Base-by-base conservation (phyloP, 2,329 filamentous ascomycete species). In the Byssochlamys sp. region DNA sequence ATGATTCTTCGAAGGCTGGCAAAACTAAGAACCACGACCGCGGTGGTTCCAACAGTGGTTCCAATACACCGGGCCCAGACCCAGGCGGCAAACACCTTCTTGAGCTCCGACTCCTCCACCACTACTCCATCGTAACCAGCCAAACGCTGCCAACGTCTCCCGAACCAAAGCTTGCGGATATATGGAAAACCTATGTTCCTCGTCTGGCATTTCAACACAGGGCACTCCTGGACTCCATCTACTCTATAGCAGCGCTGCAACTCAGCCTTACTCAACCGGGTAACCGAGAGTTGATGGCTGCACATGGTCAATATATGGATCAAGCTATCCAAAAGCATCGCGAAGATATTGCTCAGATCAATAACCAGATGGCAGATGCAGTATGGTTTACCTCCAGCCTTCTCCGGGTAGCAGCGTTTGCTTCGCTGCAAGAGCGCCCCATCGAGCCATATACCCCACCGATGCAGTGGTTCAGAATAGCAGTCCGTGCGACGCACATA, bases 51-150 rank as follows among this genome's bases (percentile, higher is more conserved):
- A 26, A 51, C 4, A 14, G 7, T 3, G 39, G 19, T 45, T 51
- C 12, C 24, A 26, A 51, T 51, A 28, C 49, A 12, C 25, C 49
- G 24, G 59, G 55, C 19, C 56, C 24, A 51, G 59, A 57, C 24
- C 52, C 55, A 9, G 54, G 29, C 56, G 26, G 57, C 10, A 57
- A 56, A 11, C 61, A 59, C 50, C 39, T 62, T 25, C 55, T 60
- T 11, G 61, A 62, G 45, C 56, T 63, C 54, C 54, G 52, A 14
- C 55, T 58, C 28, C 29, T 57, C 33, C 53, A 55, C 48, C 57
- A 58, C 26, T 58, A 52, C 49, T 48, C 53, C 3, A 58, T 50
- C 11, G 50, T 48, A 52, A 58, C 57, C 11, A 54, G 39, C 26
- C 53, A 55, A 50, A 48, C 31, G n/a, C 28, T 55, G 19, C 57